A percentile compares a stretch with the other conserved stretches of the same genome.
phyloP scores from a whole-genome alignment of 441 rosid genomes.

The Hura crepitans region DNA sequence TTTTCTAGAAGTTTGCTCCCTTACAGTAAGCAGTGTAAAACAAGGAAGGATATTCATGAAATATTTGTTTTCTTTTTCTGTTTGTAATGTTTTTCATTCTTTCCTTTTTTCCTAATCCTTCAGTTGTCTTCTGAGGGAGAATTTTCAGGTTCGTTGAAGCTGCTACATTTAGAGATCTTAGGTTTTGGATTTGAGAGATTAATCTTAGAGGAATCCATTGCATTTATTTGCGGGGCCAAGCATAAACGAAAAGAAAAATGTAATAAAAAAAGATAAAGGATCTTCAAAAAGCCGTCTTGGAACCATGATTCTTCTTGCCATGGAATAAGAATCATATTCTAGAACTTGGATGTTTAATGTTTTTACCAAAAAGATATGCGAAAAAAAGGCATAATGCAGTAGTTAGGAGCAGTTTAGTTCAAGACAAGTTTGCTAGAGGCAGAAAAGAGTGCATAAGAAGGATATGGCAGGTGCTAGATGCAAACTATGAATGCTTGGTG shows the following conservation, averaged over 20 bases:
- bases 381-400: background rate
- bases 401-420: background rate
- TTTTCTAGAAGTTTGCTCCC: background rate
- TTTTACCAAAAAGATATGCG: background rate
- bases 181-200: background rate
- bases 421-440: background rate
- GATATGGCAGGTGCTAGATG: background rate
- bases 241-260: background rate
- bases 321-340: background rate
- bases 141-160: background rate
- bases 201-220: background rate
- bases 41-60: background rate
- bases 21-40: background rate
- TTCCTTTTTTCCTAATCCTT: background rate
- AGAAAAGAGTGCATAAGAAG: background rate
- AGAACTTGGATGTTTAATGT: background rate
- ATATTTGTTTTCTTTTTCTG: too few relatives aligned
- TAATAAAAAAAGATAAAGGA: background rate
- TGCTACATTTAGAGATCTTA: background rate
- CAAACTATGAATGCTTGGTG: too few relatives aligned
- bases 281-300: background rate
- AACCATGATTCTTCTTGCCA: background rate
- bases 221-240: background rate
- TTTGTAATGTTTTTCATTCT: background rate
- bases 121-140: background rate